Conservation (phyloP, 441 rosid species). For the Gossypium laxum region DNA sequence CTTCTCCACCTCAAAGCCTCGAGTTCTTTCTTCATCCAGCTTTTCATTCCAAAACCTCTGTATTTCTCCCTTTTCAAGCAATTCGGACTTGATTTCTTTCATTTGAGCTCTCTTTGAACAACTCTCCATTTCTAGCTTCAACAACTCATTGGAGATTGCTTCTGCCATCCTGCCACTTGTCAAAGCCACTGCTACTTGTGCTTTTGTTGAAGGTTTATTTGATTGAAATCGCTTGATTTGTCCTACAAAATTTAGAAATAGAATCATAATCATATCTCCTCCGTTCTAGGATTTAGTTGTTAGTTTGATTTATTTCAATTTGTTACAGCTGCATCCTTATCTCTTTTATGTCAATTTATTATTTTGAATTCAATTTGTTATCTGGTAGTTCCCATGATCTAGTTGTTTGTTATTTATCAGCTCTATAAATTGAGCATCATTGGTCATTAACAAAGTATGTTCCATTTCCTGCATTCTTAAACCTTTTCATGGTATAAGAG, state of each 20-base stretch:
- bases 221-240: conserved; percentile 75
- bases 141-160: conserved; percentile 49
- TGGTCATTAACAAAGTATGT: too few species aligned
- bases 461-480: too few species aligned
- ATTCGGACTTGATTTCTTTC: conserved; percentile 52
- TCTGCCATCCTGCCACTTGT: conserved; percentile 61
- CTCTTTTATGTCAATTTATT: too few species aligned
- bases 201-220: conserved; percentile 64
- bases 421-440: too few species aligned
- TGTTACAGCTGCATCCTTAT: too few species aligned
- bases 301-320: too few species aligned
- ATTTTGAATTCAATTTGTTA: too few species aligned
- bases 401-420: too few species aligned
- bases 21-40: conserved; percentile 43
- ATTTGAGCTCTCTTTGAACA: conserved; percentile 39
- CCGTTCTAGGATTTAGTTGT: too few species aligned
- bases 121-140: conserved; percentile 53
- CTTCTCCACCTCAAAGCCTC: conserved; percentile 42
- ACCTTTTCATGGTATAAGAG: too few species aligned
- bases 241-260: conserved; percentile 34
- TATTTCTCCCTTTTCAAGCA: conserved; percentile 64
- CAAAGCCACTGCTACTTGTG: conserved; percentile 75
- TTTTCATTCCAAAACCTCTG: conserved; percentile 52
- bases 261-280: too few species aligned
- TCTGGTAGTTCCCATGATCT: too few species aligned